phyloP scores from a whole-genome alignment of 352 stramenopile genomes.

The Globisporangium sylvaticum region DNA sequence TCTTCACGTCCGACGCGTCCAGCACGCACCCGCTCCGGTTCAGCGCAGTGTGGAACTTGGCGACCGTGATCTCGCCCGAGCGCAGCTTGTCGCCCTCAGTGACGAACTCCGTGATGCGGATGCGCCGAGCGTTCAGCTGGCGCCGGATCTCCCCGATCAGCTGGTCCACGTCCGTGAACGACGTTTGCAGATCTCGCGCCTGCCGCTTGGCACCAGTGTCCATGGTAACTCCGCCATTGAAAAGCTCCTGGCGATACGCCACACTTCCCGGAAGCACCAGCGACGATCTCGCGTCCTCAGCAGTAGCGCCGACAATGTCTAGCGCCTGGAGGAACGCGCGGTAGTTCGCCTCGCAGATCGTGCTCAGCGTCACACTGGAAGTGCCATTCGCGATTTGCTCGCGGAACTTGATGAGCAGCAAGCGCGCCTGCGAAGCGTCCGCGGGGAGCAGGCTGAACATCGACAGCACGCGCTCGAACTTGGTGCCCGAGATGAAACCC shows the following conservation, averaged over 20 bases:
- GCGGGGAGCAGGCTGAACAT: slow-evolving; percentile 64
- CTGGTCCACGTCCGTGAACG: slow-evolving; percentile 29
- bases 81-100: slow-evolving; percentile 76
- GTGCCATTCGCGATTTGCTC: slow-evolving; percentile 45
- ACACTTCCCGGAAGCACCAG: slow-evolving; percentile 49
- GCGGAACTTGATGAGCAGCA: slow-evolving; percentile 74
- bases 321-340: slow-evolving; percentile 72
- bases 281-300: slow-evolving; percentile 17
- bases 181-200: slow-evolving; percentile 23
- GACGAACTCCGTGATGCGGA: slow-evolving; percentile 84
- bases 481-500: slow-evolving; percentile 69
- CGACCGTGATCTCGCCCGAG: slow-evolving; percentile 73
- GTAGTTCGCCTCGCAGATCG: slow-evolving; percentile 82
- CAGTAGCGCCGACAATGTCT: slow-evolving; percentile 32
- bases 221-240: slow-evolving; percentile 28
- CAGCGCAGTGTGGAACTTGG: slow-evolving; percentile 84
- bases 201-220: slow-evolving; percentile 22
- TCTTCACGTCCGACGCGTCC: slow-evolving; percentile 56
- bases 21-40: slow-evolving; percentile 76
- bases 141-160: slow-evolving; percentile 58
- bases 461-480: slow-evolving; percentile 81
- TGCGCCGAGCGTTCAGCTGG: slow-evolving; percentile 57
- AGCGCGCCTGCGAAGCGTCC: slow-evolving; percentile 34
- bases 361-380: slow-evolving; percentile 46
- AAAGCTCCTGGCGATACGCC: slow-evolving; percentile 56